Conservation (phyloP, 345 rosid species). For the Eucalyptus microcorys region DNA sequence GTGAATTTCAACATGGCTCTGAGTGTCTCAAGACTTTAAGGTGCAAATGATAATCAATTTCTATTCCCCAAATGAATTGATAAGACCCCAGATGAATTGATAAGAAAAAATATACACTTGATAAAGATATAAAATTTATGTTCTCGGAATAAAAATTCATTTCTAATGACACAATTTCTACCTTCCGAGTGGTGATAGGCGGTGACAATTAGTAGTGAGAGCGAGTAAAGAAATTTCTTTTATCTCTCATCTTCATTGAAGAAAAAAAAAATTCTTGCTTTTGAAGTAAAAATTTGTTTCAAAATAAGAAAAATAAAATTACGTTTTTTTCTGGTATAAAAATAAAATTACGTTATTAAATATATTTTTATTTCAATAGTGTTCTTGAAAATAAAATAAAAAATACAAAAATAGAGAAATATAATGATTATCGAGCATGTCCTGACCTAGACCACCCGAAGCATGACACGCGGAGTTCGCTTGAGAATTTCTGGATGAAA, state of each 20-base stretch:
- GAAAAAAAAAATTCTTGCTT: too few species aligned
- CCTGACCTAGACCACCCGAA: neutral
- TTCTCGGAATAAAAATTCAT: fast-evolving
- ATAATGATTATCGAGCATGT: too few species aligned
- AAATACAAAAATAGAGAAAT: too few species aligned
- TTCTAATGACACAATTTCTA: too few species aligned
- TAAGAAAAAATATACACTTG: fast-evolving
- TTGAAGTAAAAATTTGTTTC: too few species aligned
- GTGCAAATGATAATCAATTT: too few species aligned
- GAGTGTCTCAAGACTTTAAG: too few species aligned
- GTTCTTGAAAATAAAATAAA: fast-evolving
- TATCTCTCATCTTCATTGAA: fast-evolving
- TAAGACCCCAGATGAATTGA: too few species aligned
- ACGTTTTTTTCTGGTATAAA: too few species aligned
- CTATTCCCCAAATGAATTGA: fast-evolving
- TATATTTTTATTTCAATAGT: fast-evolving
- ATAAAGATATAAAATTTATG: too few species aligned
- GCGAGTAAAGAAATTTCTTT: fast-evolving
- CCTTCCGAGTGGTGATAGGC: fast-evolving
- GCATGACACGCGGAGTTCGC: neutral
- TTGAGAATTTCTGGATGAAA: neutral
- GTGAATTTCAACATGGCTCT: neutral
- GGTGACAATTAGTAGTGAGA: fast-evolving
- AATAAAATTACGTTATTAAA: too few species aligned
- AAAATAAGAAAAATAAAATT: too few species aligned